Percentiles rank a stretch among this genome's conserved stretches.
These are phyloP conservation scores for Elaeis oleifera DNA, from an alignment of 202 grass and related monocot species.

Conservation along the genomic window DNA sequence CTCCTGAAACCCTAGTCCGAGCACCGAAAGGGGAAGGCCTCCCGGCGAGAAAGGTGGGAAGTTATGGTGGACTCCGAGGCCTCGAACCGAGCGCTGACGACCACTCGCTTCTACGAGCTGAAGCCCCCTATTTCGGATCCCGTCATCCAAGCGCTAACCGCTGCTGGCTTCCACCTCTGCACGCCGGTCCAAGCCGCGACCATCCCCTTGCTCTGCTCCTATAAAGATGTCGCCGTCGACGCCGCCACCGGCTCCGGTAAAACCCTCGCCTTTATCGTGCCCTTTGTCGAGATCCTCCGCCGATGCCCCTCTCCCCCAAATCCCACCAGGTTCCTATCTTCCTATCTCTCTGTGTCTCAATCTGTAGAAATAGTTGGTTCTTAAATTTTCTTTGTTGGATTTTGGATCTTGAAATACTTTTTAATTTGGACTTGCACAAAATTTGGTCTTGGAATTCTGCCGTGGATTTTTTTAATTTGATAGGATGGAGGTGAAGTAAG, in stretches of 20 bases:
- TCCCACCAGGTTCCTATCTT: slow-evolving; percentile 48
- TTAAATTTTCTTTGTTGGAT: too few species aligned
- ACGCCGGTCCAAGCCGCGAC: slow-evolving; percentile 79
- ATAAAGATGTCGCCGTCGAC: slow-evolving; percentile 89
- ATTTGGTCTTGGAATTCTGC: too few species aligned
- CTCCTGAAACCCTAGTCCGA: too few species aligned
- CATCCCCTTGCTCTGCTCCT: slow-evolving; percentile 66
- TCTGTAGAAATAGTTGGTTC: too few species aligned
- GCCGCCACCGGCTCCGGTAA: slow-evolving; percentile 92
- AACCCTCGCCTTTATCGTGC: slow-evolving; percentile 83
- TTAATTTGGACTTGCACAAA: too few species aligned
- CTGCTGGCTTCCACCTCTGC: slow-evolving; percentile 67
- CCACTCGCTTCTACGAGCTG: slow-evolving; percentile 52
- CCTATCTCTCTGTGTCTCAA: neutral
- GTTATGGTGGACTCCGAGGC: slow-evolving; percentile 29
- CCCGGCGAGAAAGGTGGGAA: neutral
- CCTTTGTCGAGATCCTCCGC: slow-evolving; percentile 83
- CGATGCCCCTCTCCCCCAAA: slow-evolving; percentile 52
- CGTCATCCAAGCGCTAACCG: slow-evolving; percentile 48
- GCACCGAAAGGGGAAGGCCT: slow-evolving; percentile 6
- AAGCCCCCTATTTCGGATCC: slow-evolving; percentile 44
- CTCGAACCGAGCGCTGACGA: slow-evolving; percentile 51
- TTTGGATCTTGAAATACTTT: too few species aligned
- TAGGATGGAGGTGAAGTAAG: too few species aligned
- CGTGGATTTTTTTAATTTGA: too few species aligned